A percentile compares a stretch with the other conserved stretches of the same genome.
These are phyloP conservation scores for Gilbertella persicaria DNA, from an alignment of 371 early-diverging fungal genomes.

Conservation along the genomic window DNA sequence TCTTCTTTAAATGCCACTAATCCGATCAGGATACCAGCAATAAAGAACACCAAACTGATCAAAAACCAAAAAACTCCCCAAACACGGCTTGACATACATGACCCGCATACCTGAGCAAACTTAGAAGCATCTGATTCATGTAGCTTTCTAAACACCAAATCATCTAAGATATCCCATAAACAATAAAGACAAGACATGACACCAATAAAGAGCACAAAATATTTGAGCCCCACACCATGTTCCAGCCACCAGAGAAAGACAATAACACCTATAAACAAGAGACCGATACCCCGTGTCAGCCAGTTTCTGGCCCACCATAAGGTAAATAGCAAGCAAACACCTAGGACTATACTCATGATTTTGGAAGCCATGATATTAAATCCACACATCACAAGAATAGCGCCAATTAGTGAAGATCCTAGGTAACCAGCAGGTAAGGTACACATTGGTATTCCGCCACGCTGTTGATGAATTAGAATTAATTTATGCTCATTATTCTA, in stretches of 20 bases:
- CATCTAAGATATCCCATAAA: conserved; percentile 94
- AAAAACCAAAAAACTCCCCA: conserved; percentile 94
- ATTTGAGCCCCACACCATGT: conserved; percentile 72
- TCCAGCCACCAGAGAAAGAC: conserved; percentile 86
- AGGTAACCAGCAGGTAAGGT: conserved; percentile 82
- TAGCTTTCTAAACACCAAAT: conserved; percentile 85
- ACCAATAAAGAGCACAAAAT: conserved; percentile 90
- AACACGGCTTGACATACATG: conserved; percentile 76
- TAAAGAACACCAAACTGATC: conserved; percentile 79
- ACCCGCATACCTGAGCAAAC: conserved; percentile 82
- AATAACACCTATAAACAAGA: conserved; percentile 81
- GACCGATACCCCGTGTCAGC: conserved; percentile 80
- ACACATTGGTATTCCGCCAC: conserved; percentile 73
- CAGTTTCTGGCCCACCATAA: conserved; percentile 89
- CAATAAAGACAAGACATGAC: conserved; percentile 91
- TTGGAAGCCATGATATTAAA: conserved; percentile 88
- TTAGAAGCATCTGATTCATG: conserved; percentile 92
- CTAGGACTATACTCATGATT: conserved; percentile 78
- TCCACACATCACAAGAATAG: conserved; percentile 88
- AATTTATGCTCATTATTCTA: background rate
- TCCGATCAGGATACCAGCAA: conserved; percentile 77
- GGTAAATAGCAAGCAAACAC: conserved; percentile 72
- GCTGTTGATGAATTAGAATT: conserved; percentile 24
- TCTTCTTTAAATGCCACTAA: conserved; percentile 75
- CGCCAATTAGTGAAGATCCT: conserved; percentile 81